Evolutionary conservation across 371 early-diverging fungal genomes (phyloP), one percentile per base, ranked within the genome.

Genomic region (Circinella umbellata): DNA sequence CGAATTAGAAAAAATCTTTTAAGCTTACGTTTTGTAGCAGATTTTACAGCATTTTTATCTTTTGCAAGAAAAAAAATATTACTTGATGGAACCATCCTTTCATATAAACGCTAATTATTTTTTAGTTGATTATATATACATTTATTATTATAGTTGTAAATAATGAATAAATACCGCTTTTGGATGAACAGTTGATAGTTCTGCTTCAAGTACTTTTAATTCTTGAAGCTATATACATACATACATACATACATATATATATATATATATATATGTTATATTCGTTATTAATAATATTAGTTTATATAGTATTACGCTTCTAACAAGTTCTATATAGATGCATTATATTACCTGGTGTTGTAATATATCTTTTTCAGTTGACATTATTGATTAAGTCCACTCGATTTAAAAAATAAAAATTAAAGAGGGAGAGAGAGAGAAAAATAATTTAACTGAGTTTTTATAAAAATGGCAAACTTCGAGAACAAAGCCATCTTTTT

Each of bases 171-270:
- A 55, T 69, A 69, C 70, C 34, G 70, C 70, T 42, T 61, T 61
- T 10, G 70, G 70, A 46, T 47, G 55, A 27, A 70, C 49, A 1
- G 70, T 48, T 20, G 70, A 5, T 27, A 70, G 42, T 38, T 70
- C 70, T 18, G 66, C 48, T 9, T 59, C 38, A 13, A 70, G 64
- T 15, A 70, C 70, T 37, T 55, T 70, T 4, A 61, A 35, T 38
- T 70, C 70, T 65, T 70, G 66, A 20, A 70, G 53, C 70, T 70
- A 59, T 6, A n/a, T n/a, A n/a, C n/a, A n/a, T n/a, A n/a, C n/a
- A n/a, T n/a, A n/a, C n/a, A n/a, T n/a, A n/a, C n/a, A n/a, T n/a
- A n/a, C n/a, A n/a, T n/a, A n/a, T n/a, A n/a, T n/a, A n/a, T n/a
- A n/a, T n/a, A n/a, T n/a, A 27, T 27, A 27, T 27, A 27, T 27